Conservation (phyloP, 2,329 filamentous ascomycete genomes). For the Monosporascus sp. region DNA sequence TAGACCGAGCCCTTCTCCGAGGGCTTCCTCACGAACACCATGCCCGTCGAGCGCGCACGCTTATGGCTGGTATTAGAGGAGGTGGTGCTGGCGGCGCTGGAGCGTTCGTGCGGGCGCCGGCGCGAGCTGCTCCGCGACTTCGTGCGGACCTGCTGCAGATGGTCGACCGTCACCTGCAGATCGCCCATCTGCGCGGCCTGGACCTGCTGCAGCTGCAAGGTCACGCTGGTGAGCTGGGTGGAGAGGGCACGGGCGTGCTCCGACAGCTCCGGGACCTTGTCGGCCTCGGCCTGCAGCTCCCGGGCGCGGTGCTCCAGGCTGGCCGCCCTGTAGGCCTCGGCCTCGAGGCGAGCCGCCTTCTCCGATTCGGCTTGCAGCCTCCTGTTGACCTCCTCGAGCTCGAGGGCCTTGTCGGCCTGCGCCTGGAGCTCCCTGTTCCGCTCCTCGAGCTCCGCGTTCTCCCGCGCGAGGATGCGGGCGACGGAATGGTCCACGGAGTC, state of each 20-base stretch:
- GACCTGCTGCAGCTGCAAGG: conserved; percentile 9
- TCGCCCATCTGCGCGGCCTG: conserved; percentile 13
- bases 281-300: conserved; percentile 14
- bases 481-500: not conserved
- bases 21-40: too few relatives aligned
- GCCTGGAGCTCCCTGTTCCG: conserved; percentile 5
- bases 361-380: not conserved
- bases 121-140: conserved; percentile 23
- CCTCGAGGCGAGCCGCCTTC: too few relatives aligned
- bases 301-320: conserved; percentile 16
- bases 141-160: conserved; percentile 7
- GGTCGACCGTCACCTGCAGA: conserved; percentile 10
- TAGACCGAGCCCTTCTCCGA: too few relatives aligned
- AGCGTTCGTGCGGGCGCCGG: conserved; percentile 16
- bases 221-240: conserved; percentile 6
- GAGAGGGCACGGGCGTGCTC: conserved; percentile 17
- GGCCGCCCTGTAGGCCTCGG: not conserved
- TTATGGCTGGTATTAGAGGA: conserved; percentile 10
- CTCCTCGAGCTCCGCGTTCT: conserved; percentile 2
- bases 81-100: conserved; percentile 5
- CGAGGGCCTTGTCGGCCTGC: not conserved
- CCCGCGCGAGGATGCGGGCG: not conserved
- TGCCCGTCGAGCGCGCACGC: conserved; percentile 1
- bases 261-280: conserved; percentile 10
- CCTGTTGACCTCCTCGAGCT: not conserved